phyloP scores from a whole-genome alignment of 345 rosid species.

The Salix purpurea region DNA sequence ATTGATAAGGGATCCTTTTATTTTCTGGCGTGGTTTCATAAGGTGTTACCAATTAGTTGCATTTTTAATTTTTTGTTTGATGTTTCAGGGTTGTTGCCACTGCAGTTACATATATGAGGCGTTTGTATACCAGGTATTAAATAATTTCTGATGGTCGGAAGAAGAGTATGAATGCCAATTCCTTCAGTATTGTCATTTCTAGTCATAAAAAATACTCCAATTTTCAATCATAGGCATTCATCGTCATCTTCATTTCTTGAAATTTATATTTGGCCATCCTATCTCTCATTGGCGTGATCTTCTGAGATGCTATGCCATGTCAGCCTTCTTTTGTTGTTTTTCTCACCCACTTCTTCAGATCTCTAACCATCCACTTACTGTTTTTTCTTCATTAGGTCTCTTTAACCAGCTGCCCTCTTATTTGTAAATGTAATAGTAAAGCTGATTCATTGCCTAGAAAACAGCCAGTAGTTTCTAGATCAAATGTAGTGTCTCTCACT shows the following conservation, averaged over 20 bases:
- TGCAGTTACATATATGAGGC: slow-evolving; percentile 91
- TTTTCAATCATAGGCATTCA: background rate
- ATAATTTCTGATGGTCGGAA: background rate
- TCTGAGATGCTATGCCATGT: background rate
- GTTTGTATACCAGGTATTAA: slow-evolving; percentile 76
- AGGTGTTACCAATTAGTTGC: background rate
- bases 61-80: slow-evolving; percentile 7
- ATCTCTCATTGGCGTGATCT: background rate
- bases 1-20: background rate
- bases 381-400: background rate
- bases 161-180: background rate
- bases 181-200: slow-evolving; percentile 1
- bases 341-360: background rate
- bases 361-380: background rate
- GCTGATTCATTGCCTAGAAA: background rate
- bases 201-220: background rate
- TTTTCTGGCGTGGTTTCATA: too few species aligned
- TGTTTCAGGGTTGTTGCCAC: slow-evolving; percentile 89
- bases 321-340: background rate
- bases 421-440: background rate
- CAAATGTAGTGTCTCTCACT: slow-evolving; percentile 6
- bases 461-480: background rate
- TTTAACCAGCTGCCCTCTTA: background rate
- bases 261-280: background rate
- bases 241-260: background rate